phyloP scores from a whole-genome alignment of 164 flowering plant species.

The Umbilicus rupestris region DNA sequence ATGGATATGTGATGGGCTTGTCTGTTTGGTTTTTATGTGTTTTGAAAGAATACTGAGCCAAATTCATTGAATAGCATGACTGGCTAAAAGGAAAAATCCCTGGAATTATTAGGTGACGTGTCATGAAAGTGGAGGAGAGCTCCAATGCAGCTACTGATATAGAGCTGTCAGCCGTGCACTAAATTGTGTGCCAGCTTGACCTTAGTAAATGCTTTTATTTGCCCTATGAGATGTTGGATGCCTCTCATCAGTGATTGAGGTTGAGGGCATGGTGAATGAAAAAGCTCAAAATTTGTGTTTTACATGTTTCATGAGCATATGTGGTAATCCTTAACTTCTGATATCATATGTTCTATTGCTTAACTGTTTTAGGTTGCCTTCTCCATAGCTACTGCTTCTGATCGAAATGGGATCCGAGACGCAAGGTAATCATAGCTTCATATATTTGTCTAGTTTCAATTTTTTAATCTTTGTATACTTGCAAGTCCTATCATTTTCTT shows the following conservation, averaged over 20 bases:
- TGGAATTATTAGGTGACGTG: neutral
- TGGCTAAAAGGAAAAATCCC: neutral
- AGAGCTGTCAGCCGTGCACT: neutral
- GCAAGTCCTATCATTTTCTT: neutral
- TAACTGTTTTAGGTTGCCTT: neutral
- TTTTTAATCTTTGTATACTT: neutral
- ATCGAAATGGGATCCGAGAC: slow-evolving; percentile 1
- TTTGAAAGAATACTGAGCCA: neutral
- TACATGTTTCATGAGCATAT: neutral
- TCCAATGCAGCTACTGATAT: neutral
- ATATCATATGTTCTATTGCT: neutral
- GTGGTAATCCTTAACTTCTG: neutral
- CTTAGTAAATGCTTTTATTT: too few species aligned
- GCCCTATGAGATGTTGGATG: neutral
- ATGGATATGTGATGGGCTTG: too few species aligned
- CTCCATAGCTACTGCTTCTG: neutral
- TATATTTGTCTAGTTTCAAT: neutral
- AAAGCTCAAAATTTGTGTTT: neutral
- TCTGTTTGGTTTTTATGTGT: too few species aligned
- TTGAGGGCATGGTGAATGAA: neutral
- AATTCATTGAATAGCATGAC: neutral
- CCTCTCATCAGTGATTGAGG: neutral
- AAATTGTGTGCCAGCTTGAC: neutral
- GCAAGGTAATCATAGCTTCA: neutral
- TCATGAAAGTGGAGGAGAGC: neutral